Base-by-base conservation (phyloP, 176 grass and related monocot genomes). In the Neostapfia colusana region DNA sequence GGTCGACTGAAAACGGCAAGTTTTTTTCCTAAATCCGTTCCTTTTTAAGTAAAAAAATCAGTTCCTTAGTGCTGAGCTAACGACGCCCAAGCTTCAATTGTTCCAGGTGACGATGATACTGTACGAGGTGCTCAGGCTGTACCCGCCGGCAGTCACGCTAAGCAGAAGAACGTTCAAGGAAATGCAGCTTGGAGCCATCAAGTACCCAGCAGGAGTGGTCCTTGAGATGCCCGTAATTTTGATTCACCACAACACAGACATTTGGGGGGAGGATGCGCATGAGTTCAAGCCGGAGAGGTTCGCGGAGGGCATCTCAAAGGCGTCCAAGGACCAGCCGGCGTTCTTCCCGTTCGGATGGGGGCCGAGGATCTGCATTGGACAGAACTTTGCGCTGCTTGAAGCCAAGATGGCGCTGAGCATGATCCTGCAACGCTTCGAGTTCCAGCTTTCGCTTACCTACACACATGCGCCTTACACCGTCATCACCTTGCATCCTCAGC, bases 261-360 rank as follows among this genome's bases (percentile, higher is more conserved):
- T 93, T 0, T 93, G 93, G 93, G 90, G 93, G 0, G 59, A 89
- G 5, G 88, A 97, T 0, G 88, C 75, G 0, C 23, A 45, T 0
- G 88, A 93, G 73, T 97, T 97, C 78, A 97, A 65, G 60, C 93
- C 88, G 0, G 81, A 87, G 54, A 81, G 90, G 35, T 97, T 97
- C 35, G 74, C 88, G 0, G 67, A 85, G 2, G 93, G 90, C 1
- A 88, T 93, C 35, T 91, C 86, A 0, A 97, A 88, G 81, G 93
- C 93, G 5, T 72, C 83, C 11, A 89, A 81, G 45, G 40, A 76
- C 36, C 82, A 84, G 5, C 72, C 51, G 1, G 62, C 75, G 0
- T 97, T 81, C 74, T 85, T 97, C 78, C 88, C 93, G 0, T 97
- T 97, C 3, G 90, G 90, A 0, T 86, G 88, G 86, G 93, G 93